These are phyloP conservation scores for Globisporangium nagaii DNA, from an alignment of 352 stramenopile species.

Conservation along the genomic window DNA sequence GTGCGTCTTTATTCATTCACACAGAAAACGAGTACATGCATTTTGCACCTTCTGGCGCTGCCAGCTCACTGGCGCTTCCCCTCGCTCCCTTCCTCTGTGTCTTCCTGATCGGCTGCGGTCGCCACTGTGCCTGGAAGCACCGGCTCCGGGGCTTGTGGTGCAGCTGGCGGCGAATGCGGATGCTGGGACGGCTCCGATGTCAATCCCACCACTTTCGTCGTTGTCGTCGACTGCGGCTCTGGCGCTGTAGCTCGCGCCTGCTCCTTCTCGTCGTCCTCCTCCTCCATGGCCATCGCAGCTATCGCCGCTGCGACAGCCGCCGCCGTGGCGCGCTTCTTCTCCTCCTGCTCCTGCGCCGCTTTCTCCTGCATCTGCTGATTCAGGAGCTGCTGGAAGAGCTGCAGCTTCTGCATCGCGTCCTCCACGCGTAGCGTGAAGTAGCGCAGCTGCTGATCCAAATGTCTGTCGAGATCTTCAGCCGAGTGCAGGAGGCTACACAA, in stretches of 20 bases:
- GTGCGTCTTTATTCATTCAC: no score
- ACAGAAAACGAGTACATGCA: not conserved
- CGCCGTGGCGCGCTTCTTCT: not conserved
- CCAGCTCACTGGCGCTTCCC: conserved; percentile 7
- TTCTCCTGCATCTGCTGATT: conserved; percentile 25
- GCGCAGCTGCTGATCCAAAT: conserved; percentile 39
- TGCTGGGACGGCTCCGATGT: not conserved
- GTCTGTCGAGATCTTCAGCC: conserved; percentile 35
- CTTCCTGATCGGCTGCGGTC: conserved; percentile 5
- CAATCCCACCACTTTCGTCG: not conserved
- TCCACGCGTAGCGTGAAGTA: conserved; percentile 25
- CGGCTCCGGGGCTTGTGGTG: not conserved
- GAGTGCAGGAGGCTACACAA: conserved; percentile 31
- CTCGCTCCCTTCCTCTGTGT: not conserved
- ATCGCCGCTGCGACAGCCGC: not conserved
- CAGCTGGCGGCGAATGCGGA: not conserved
- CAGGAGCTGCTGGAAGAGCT: conserved; percentile 30
- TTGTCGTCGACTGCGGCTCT: not conserved
- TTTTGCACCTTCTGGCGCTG: not conserved
- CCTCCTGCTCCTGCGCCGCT: not conserved
- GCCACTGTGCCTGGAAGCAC: conserved; percentile 20
- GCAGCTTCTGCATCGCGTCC: conserved; percentile 28
- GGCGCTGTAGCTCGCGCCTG: not conserved
- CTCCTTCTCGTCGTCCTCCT: not conserved
- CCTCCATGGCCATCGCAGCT: not conserved